Base-by-base conservation (phyloP, 2,329 filamentous ascomycete species). In the Aspergillus sp. region DNA sequence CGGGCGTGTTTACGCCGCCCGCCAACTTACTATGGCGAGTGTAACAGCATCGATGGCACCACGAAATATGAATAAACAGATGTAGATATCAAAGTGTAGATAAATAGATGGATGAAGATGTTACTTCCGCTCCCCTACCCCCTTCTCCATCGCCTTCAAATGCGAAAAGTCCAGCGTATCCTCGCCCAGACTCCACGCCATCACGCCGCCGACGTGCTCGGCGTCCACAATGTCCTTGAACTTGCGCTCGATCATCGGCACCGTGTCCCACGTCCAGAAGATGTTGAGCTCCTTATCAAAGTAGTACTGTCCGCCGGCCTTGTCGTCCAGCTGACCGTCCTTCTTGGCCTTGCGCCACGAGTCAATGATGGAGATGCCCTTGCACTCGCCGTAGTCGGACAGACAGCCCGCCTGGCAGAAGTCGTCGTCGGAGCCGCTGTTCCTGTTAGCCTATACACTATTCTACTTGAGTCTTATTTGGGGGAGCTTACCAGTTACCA, bases 231-330 rank as follows among this genome's bases (percentile, higher is more conserved):
- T 78, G 4, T 79, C 67, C 3, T 77, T 71, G 53, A 89, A 83
- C 72, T 91, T 91, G 52, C 75, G 73, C 11, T 67, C 60, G 47
- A 91, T 85, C 11, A 84, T 76, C 6, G 77, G 75, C 0, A 80
- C 76, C 0, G 84, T 88, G 55, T 91, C 88, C 76, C 85, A 91
- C 0, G 86, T 86, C 88, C 88, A 91, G 80, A 88, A 91, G 25
- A 86, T 66, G 49, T 79, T 71, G 58, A 82, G 76, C 4, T 72
- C 57, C 0, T 65, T 54, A 63, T 91, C 88, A 77, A 82, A 88
- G 70, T 83, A 90, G 65, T 87, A 89, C 65, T 85, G 81, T 0
- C 86, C 88, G 17, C 87, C 88, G 2, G 73, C 70, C 2, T 71
- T 58, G 2, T 78, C 68, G 57, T 91, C 88, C 25, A 83, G 84